Conservation (phyloP, 2,329 filamentous ascomycete species). For the Hymenoscyphus repandus region DNA sequence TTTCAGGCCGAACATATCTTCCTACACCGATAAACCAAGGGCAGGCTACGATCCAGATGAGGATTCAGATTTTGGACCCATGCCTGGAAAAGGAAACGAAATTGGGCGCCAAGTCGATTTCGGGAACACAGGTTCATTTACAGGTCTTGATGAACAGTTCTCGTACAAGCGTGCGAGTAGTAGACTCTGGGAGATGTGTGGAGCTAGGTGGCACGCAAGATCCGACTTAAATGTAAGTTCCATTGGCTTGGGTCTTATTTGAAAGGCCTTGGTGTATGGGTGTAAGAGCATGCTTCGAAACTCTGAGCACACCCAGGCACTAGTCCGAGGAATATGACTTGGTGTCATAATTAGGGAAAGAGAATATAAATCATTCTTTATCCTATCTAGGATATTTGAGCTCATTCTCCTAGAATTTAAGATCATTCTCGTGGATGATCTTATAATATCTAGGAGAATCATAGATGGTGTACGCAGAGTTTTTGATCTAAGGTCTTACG, state of each 20-base stretch:
- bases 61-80: slow-evolving; percentile 47
- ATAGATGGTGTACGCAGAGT: too few species aligned
- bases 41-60: slow-evolving; percentile 51
- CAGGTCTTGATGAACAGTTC: slow-evolving; percentile 76
- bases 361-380: too few species aligned
- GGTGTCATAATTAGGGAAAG: not conserved
- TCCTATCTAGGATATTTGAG: too few species aligned
- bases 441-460: too few species aligned
- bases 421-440: too few species aligned
- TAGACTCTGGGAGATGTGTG: slow-evolving; percentile 79
- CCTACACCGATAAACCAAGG: slow-evolving; percentile 46
- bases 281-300: too few species aligned
- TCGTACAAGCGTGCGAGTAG: slow-evolving; percentile 73
- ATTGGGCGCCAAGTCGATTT: slow-evolving; percentile 52
- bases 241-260: too few species aligned
- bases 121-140: slow-evolving; percentile 61
- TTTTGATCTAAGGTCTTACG: too few species aligned
- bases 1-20: slow-evolving; percentile 73
- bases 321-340: too few species aligned
- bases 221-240: slow-evolving; percentile 37
- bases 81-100: slow-evolving; percentile 31
- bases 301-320: too few species aligned
- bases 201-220: slow-evolving; percentile 64
- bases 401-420: too few species aligned
- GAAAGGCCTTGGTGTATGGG: too few species aligned